These are phyloP conservation scores for Thraustotheca clavata DNA, from an alignment of 352 stramenopile species.

Conservation along the genomic window DNA sequence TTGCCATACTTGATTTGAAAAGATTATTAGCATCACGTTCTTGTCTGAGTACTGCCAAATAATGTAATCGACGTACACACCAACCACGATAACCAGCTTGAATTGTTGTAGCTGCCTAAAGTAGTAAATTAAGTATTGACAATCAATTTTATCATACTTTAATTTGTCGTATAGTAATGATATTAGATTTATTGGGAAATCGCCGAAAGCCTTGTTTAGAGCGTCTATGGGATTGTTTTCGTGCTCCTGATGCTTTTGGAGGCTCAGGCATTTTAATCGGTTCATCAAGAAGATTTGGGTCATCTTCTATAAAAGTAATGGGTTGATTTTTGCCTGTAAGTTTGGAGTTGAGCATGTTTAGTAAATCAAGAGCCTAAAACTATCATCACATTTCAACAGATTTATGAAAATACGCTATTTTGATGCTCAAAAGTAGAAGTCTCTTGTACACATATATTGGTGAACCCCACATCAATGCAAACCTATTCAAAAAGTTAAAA, in stretches of 20 bases:
- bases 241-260: not conserved
- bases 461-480: no score
- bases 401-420: not conserved
- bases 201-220: not conserved
- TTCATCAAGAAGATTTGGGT: not conserved
- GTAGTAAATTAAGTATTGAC: not conserved
- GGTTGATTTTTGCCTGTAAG: not conserved
- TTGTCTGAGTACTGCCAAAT: not conserved
- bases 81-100: slow-evolving; percentile 8
- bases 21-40: not conserved
- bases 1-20: not conserved
- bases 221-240: not conserved
- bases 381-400: not conserved
- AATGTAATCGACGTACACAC: not conserved
- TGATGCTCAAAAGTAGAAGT: no score
- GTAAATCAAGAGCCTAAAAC: slow-evolving; percentile 5
- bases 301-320: not conserved
- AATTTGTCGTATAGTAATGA: not conserved
- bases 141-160: not conserved
- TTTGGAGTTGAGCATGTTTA: slow-evolving; percentile 19
- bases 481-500: no score
- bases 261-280: not conserved
- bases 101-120: slow-evolving; percentile 10
- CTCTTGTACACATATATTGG: no score
- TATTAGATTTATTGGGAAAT: not conserved